A percentile compares a stretch with the other conserved stretches of the same genome.
Evolutionary conservation across 1,284 basidiomycete species (phyloP).

Genomic region (Mycena citricolor): DNA sequence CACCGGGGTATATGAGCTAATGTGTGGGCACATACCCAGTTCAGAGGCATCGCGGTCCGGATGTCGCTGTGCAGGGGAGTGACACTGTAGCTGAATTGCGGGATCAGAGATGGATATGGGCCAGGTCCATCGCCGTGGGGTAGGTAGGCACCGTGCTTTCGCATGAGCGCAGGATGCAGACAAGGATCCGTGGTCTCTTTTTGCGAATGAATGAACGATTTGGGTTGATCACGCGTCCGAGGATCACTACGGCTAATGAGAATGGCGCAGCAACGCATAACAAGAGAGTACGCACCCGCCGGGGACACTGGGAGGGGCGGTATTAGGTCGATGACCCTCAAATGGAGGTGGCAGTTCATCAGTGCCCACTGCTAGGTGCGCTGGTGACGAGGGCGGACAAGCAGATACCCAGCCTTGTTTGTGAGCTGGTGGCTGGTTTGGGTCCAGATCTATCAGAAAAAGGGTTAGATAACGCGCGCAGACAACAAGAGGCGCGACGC

Average conservation of each 20-base stretch:
- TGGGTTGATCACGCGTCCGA: conserved; percentile 20
- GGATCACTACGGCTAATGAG: too few species aligned
- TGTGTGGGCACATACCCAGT: conserved; percentile 28
- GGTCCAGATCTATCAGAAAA: conserved; percentile 29
- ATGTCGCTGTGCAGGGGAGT: conserved; percentile 61
- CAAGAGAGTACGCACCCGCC: too few species aligned
- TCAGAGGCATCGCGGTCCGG: conserved; percentile 38
- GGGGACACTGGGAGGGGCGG: conserved; percentile 1
- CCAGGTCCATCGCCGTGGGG: conserved; percentile 41
- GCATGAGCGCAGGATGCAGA: conserved; percentile 48
- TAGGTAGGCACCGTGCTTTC: conserved; percentile 55
- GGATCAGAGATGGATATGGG: conserved; percentile 44
- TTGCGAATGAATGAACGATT: conserved; percentile 52
- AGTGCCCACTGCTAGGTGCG: conserved; percentile 30
- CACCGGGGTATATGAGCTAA: background rate
- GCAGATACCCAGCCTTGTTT: conserved; percentile 32
- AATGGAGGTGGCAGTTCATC: conserved; percentile 19
- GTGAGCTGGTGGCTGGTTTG: conserved; percentile 24
- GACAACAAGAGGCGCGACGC: conserved; percentile 25
- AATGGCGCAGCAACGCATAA: too few species aligned
- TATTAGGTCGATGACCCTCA: conserved; percentile 10
- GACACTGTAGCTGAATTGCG: conserved; percentile 55
- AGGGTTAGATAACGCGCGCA: conserved; percentile 1
- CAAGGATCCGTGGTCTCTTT: conserved; percentile 58
- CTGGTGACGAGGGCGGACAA: conserved; percentile 42